Percentiles rank a stretch among this genome's conserved stretches.
Evolutionary conservation across 108 stramenopile species (phyloP).

Genomic region (Nitzschia sp.): DNA sequence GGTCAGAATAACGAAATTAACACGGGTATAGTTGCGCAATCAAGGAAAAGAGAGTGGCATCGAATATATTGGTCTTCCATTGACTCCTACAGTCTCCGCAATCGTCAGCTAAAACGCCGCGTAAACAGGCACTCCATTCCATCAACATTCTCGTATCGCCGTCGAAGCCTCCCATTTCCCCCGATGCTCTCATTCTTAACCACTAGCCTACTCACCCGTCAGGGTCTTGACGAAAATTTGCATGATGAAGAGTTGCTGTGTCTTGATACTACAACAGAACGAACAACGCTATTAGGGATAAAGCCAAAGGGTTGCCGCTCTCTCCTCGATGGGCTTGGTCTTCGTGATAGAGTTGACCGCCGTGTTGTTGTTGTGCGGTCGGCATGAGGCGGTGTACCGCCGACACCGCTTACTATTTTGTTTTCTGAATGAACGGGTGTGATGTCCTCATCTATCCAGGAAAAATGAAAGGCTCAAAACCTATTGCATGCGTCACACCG

Average conservation of each 20-base stretch:
- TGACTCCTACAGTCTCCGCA: no score
- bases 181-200: background rate
- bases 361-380: constrained; percentile 5
- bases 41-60: constrained; percentile 7
- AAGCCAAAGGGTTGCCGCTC: background rate
- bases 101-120: no score
- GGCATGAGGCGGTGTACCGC: constrained; percentile 12
- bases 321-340: constrained; percentile 2
- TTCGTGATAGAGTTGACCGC: background rate
- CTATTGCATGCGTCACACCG: no score
- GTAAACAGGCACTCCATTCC: no score
- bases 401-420: constrained; percentile 27
- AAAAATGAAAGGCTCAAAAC: no score
- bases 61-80: background rate
- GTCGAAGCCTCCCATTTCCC: background rate
- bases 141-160: no score
- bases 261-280: background rate
- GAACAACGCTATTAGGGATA: background rate
- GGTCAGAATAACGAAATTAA: background rate
- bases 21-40: no score
- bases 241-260: constrained; percentile 29
- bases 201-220: constrained; percentile 84
- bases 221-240: constrained; percentile 96
- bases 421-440: constrained; percentile 25
- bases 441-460: constrained; percentile 17